Evolutionary conservation across 371 early-diverging fungal species (phyloP).

Genomic region (Cokeromyces recurvatus): DNA sequence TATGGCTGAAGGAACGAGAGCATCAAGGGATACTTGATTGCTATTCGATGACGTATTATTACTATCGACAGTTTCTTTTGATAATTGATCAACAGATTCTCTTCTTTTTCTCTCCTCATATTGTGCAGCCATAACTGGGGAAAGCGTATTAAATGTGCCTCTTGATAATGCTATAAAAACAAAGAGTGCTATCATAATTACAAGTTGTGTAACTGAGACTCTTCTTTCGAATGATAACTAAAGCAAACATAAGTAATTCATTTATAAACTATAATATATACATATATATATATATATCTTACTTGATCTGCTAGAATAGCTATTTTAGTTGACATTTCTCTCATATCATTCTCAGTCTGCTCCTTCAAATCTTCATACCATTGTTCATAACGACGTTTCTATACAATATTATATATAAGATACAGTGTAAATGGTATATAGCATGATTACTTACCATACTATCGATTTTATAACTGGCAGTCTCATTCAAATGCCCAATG

Average conservation of each 20-base stretch:
- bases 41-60: too few species aligned
- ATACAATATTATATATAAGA: neutral
- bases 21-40: too few species aligned
- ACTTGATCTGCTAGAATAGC: slow-evolving; percentile 57
- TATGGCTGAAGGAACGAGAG: too few species aligned
- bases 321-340: slow-evolving; percentile 44
- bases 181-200: slow-evolving; percentile 49
- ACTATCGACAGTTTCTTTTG: too few species aligned
- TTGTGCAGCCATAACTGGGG: slow-evolving; percentile 45
- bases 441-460: slow-evolving; percentile 40
- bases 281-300: too few species aligned
- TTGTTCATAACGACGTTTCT: slow-evolving; percentile 57
- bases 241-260: neutral
- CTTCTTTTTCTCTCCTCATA: slow-evolving; percentile 35
- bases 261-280: too few species aligned
- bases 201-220: slow-evolving; percentile 53
- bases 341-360: slow-evolving; percentile 40
- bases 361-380: slow-evolving; percentile 54
- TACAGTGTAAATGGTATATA: too few species aligned
- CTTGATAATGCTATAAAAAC: slow-evolving; percentile 50
- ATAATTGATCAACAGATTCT: slow-evolving; percentile 19
- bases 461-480: slow-evolving; percentile 55
- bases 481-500: slow-evolving; percentile 60
- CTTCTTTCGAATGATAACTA: slow-evolving; percentile 62
- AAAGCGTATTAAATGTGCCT: slow-evolving; percentile 37